These are phyloP conservation scores for Agrocybe chaxingu DNA, from an alignment of 768 basidiomycete species.

Conservation along the genomic window DNA sequence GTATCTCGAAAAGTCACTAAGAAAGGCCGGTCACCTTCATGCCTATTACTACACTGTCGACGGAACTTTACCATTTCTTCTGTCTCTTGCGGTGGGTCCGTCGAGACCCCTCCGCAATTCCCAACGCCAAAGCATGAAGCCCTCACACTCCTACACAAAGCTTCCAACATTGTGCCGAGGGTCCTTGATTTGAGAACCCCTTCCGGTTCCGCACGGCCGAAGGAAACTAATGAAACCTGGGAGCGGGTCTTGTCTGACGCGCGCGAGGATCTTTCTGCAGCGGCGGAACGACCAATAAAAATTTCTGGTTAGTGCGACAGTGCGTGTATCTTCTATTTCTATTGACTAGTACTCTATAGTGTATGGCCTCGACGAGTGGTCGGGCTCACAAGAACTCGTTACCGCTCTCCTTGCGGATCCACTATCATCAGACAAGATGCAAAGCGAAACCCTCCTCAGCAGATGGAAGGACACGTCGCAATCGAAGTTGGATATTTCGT, in stretches of 20 bases:
- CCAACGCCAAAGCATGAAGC: conserved; percentile 22
- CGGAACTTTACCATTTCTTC: conserved; percentile 7
- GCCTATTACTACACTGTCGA: not conserved
- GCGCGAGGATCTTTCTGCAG: conserved; percentile 29
- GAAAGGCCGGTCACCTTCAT: too few species aligned
- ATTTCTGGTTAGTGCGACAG: conserved; percentile 44
- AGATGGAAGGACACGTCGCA: conserved; percentile 42
- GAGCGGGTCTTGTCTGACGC: conserved; percentile 35
- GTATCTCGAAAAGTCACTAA: too few species aligned
- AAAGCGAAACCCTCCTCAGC: conserved; percentile 38
- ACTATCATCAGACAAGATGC: conserved; percentile 48
- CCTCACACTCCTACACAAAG: conserved; percentile 49
- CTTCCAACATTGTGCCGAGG: conserved; percentile 41
- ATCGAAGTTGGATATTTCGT: conserved; percentile 36
- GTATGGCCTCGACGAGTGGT: conserved; percentile 51
- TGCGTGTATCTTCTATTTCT: conserved; percentile 2
- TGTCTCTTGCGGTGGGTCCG: not conserved
- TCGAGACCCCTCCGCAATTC: not conserved
- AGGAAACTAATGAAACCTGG: conserved; percentile 44
- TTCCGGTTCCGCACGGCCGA: conserved; percentile 13
- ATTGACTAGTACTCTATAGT: conserved; percentile 35
- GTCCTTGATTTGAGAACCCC: conserved; percentile 25
- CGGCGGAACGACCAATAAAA: conserved; percentile 33
- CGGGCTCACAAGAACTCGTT: conserved; percentile 56
- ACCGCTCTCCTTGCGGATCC: conserved; percentile 73